Evolutionary conservation across 495 filamentous ascomycete species (phyloP), one percentile per base, ranked within the genome.

Genomic region (Annulohypoxylon stygium): DNA sequence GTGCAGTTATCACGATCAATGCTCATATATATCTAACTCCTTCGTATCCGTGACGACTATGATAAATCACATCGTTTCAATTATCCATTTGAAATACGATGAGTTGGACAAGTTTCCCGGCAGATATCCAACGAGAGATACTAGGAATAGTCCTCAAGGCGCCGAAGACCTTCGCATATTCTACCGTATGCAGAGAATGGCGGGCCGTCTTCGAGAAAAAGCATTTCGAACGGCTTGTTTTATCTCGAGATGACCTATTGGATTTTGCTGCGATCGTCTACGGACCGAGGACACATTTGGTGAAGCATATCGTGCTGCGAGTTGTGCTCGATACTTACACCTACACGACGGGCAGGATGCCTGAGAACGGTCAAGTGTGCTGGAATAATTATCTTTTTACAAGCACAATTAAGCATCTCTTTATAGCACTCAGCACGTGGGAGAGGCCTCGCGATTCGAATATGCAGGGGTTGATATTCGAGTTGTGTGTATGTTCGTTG

Each of bases 121-220:
- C 7, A 36, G 36, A 60, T 23, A 20, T 60, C 16, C 36, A 7
- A 34, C 20, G 26, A 14, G 30, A 26, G 7, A 41, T 60, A 20
- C 34, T 43, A 9, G 4, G 23, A 26, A 7, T 41, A 11, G 34
- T 12, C 16, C 12, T 16, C 8, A 1, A 43, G 6, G 2, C 9
- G 6, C 2, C 20, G 4, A n/a, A 48, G 10, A 54, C 48, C 4
- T 30, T 30, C 30, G 62, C 70, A 33, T 77, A 70, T 62, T 71
- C 70, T 36, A 61, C 70, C 34, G 74, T 76, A 54, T 78, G 76
- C 23, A 65, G 65, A 55, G 71, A 78, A 66, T 75, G 74, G 70
- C 67, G 75, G 58, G 54, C 57, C 4, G 65, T 74, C 70, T 74
- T 76, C 48, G 74, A 72, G 71, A 59, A 70, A 66, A 67, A 63